A percentile compares a stretch with the other conserved stretches of the same genome.
Conservation (phyloP, 2,329 filamentous ascomycete species). For the Alternaria dauci region DNA sequence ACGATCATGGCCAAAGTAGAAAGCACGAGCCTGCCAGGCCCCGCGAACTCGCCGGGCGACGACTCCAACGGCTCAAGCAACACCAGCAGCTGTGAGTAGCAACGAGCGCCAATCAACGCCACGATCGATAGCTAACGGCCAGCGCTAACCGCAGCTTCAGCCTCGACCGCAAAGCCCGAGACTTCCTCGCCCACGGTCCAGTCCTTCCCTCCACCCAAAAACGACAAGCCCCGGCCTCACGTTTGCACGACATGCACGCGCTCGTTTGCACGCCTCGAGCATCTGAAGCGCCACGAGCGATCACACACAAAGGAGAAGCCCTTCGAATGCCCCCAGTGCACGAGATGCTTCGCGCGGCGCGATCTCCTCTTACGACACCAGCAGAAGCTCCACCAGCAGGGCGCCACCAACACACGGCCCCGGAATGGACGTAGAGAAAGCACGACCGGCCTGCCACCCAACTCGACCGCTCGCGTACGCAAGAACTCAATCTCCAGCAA, state of each 20-base stretch:
- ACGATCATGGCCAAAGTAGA: conserved; percentile 39
- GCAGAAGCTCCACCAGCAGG: conserved; percentile 96
- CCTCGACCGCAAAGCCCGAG: conserved; percentile 45
- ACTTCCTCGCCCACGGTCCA: conserved; percentile 31
- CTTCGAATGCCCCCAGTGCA: conserved; percentile 95
- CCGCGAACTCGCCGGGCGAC: conserved; percentile 39
- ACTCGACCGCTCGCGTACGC: conserved; percentile 76
- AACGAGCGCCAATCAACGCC: conserved; percentile 1
- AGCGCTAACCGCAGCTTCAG: conserved; percentile 36
- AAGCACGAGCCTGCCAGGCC: conserved; percentile 37
- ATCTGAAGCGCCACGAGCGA: conserved; percentile 95
- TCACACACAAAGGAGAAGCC: conserved; percentile 99
- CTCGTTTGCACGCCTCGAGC: conserved; percentile 93
- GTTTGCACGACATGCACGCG: conserved; percentile 90
- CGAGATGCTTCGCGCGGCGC: conserved; percentile 90
- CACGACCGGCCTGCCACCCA: conserved; percentile 74
- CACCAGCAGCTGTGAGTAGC: conserved; percentile 46
- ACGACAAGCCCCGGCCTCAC: conserved; percentile 95
- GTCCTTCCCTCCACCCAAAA: conserved; percentile 83
- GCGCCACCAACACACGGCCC: conserved; percentile 84
- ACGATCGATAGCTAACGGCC: conserved; percentile 27
- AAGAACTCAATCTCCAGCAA: conserved; percentile 87
- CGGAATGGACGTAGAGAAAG: conserved; percentile 87
- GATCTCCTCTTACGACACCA: conserved; percentile 93
- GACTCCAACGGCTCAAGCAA: conserved; percentile 38